Base-by-base conservation (phyloP, 257 asterid species). In the Nicotiana knightiana region DNA sequence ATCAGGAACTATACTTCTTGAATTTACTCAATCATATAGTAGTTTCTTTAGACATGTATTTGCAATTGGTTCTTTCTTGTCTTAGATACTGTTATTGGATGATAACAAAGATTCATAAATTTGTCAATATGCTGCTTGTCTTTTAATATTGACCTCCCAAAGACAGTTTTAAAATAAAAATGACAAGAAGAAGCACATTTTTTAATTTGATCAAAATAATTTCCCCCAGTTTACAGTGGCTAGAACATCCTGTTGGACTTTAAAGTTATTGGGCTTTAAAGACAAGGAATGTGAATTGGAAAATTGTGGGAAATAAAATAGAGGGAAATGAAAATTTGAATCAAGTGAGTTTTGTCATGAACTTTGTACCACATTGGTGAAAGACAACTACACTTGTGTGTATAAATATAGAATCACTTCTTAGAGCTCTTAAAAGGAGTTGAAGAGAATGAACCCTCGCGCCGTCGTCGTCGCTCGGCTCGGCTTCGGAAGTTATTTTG, bases 91-190 rank as follows among this genome's bases (percentile, higher is more conserved):
- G 35, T 48, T 39, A 53, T 43, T 32, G 57, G 33, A 82, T 61
- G 79, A 26, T 67, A 85, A 79, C 28, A 81, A 86, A 88, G 93
- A 92, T 92, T 85, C 94, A 53, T 1, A 32, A 17, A 73, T 67
- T 86, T 92, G 93, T 86, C 88, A 77, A 77, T 77, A 76, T 71
- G 61, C n/a, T 46, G 79, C 9, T 86, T 89, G 89, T 88, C 90
- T 82, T 88, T 79, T 65, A 35, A 80, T 83, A 21, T 79, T 67
- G 37, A 67, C 15, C 65, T 35, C 35, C 12, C n/a, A 70, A 21
- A 39, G 0, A 39, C 77, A 18, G 11, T 39, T 39, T 70, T n/a
- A 55, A 43, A 43, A 70, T 43, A 59, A 70, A 70, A 43, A 39
- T 5, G 1, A 70, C 59, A 70, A 43, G 12, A 43, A 43, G 11